These are phyloP conservation scores for Akebia trifoliata DNA, from an alignment of 164 flowering plant genomes.

Conservation along the genomic window DNA sequence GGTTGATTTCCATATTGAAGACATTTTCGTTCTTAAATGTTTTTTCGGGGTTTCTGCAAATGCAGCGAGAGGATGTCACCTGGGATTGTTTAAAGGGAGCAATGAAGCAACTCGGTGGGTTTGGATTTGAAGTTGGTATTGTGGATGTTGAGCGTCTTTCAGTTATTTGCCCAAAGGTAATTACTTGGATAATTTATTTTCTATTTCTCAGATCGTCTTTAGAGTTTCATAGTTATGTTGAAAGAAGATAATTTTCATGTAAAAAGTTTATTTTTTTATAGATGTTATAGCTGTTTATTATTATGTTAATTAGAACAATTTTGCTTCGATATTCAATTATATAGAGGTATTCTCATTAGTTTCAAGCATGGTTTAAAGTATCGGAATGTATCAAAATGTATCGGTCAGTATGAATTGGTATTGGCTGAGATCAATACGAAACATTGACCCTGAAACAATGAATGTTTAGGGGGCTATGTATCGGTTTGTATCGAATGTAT, in stretches of 20 bases:
- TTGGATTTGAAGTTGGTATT: constrained; percentile 38
- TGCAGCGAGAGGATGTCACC: constrained; percentile 30
- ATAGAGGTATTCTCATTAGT: neutral
- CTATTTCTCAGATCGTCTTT: neutral
- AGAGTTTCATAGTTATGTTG: neutral
- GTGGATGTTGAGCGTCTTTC: constrained; percentile 54
- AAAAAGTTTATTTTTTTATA: neutral
- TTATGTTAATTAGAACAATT: too few relatives aligned
- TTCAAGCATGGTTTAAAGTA: too few relatives aligned
- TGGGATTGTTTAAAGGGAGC: constrained; percentile 30
- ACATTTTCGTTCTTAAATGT: constrained; percentile 61
- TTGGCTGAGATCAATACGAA: too few relatives aligned
- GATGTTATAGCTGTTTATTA: neutral
- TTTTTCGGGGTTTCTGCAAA: constrained; percentile 42
- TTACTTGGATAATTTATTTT: neutral
- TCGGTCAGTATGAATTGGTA: too few relatives aligned
- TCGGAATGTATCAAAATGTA: too few relatives aligned
- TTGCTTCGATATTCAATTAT: too few relatives aligned
- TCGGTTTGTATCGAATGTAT: too few relatives aligned
- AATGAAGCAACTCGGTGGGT: constrained; percentile 34
- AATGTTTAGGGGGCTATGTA: too few relatives aligned
- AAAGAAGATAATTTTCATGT: neutral
- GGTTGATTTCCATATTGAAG: constrained; percentile 64
- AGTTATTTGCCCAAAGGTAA: constrained; percentile 71
- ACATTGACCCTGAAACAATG: too few relatives aligned